Base-by-base conservation (phyloP, 208 protist genomes). In the Acanthamoeba lenticulata region DNA sequence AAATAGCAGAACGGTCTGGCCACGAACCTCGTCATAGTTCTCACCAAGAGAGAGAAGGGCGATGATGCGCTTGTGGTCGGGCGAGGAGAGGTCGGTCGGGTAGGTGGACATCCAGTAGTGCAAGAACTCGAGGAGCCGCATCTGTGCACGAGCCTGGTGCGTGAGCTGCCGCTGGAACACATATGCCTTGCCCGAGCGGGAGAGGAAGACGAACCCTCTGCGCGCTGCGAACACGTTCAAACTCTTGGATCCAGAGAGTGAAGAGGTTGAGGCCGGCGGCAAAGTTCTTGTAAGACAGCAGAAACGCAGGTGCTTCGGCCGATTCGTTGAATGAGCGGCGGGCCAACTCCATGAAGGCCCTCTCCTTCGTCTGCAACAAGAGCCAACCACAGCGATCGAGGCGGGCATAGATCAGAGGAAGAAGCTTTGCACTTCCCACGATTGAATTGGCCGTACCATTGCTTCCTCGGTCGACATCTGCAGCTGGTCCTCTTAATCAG, bases 21-120 rank as follows among this genome's bases (percentile, higher is more conserved):
- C 7, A 44, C 38, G 34, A 19, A 81, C 72, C 72, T 81, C 72
- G 19, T 81, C 72, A 1, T 49, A 19, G 40, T 27, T 2, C 32
- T 81, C 72, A 13, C 42, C 11, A 2, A 15, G 42, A 6, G 72
- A 19, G 32, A 81, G 72, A 1, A 81, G 40, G 15, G 72, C 7
- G 40, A 81, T 1, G 1, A 81, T 81, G 34, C 72, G 72, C 72
- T 81, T 81, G 72, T 81, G 72, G 19, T 81, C 72, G 42, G 27
- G 72, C 1, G 72, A 42, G 6, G 40, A 7, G 13, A 81, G 42
- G 42, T 81, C 72, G 19, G 72, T 81, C 2, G 72, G 72, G 42
- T 81, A 81, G 40, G 34, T 21, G 1, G 72, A 81, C 72, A 81
- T 81, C 72, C 72, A 81, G 72, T 17, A 81, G 13, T 81, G 72